Evolutionary conservation across 306 rosid species (phyloP).

Genomic region (Cucurbita maxima): DNA sequence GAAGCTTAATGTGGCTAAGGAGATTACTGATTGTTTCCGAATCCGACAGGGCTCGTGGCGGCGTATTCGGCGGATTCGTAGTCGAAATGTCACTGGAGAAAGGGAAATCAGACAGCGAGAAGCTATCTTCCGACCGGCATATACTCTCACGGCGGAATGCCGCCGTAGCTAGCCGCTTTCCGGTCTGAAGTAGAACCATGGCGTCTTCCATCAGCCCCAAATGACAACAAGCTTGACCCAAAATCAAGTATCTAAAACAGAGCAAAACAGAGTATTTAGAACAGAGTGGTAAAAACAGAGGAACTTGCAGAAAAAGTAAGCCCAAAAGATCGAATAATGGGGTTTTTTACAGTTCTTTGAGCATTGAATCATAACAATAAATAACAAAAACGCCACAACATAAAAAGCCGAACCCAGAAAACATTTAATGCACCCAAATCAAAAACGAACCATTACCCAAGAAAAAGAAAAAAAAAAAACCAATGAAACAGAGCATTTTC

Average conservation of each 20-base stretch:
- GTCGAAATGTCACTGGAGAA: constrained; percentile 17
- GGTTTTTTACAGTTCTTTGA: constrained; percentile 12
- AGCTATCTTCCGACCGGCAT: constrained; percentile 81
- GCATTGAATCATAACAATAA: constrained; percentile 23
- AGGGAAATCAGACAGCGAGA: constrained; percentile 28
- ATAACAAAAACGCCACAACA: constrained; percentile 8
- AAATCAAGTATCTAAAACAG: constrained; percentile 49
- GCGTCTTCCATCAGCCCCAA: constrained; percentile 94
- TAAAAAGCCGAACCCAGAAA: constrained; percentile 15
- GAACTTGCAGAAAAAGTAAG: background rate
- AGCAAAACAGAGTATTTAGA: background rate
- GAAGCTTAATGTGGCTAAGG: constrained; percentile 71
- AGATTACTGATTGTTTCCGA: constrained; percentile 45
- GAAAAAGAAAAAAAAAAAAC: background rate
- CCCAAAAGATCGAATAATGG: constrained; percentile 10
- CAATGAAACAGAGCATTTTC: constrained; percentile 29
- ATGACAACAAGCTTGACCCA: constrained; percentile 89
- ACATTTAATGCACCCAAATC: background rate
- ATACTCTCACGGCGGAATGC: constrained; percentile 88
- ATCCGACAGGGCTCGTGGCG: constrained; percentile 33
- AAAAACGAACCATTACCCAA: background rate
- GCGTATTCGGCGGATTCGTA: constrained; percentile 27
- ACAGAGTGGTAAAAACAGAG: background rate
- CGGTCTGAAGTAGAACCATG: constrained; percentile 88
- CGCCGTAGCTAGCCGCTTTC: constrained; percentile 76